A percentile compares a stretch with the other conserved stretches of the same genome.
phyloP scores from a whole-genome alignment of 108 stramenopile species.

The Pinguiococcus pyrenoidosus region DNA sequence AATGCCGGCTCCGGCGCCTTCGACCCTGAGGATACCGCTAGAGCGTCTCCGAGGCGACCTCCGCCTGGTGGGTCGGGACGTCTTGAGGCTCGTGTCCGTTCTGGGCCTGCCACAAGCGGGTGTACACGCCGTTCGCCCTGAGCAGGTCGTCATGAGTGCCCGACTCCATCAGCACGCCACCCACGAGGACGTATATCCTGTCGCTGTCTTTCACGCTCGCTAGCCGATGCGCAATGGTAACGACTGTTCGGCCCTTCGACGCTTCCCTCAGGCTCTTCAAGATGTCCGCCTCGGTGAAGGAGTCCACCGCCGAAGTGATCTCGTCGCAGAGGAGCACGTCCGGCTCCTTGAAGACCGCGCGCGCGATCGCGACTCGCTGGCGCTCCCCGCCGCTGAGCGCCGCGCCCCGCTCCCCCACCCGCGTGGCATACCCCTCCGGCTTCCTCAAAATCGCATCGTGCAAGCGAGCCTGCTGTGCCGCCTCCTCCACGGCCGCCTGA shows the following conservation, averaged over 20 bases:
- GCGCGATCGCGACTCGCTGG: constrained; percentile 10
- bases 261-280: not conserved
- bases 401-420: constrained; percentile 18
- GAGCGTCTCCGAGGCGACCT: no score
- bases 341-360: constrained; percentile 1
- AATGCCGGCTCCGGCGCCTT: no score
- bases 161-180: not conserved
- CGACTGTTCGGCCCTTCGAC: not conserved
- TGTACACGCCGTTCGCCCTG: no score
- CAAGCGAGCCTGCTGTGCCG: constrained; percentile 32
- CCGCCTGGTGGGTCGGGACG: no score
- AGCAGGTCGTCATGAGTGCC: constrained; percentile 1
- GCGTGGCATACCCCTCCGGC: constrained; percentile 8
- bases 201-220: not conserved
- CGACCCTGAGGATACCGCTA: no score
- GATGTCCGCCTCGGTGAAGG: not conserved
- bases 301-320: constrained; percentile 8
- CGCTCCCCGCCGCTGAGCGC: constrained; percentile 15
- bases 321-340: constrained; percentile 8
- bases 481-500: constrained; percentile 45
- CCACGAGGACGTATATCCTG: not conserved
- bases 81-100: no score
- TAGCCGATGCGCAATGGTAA: constrained; percentile 5
- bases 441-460: constrained; percentile 30
- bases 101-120: no score